Evolutionary conservation across 2,329 filamentous ascomycete species (phyloP), one percentile per base, ranked within the genome.

Genomic region (Diaporthe batatas): DNA sequence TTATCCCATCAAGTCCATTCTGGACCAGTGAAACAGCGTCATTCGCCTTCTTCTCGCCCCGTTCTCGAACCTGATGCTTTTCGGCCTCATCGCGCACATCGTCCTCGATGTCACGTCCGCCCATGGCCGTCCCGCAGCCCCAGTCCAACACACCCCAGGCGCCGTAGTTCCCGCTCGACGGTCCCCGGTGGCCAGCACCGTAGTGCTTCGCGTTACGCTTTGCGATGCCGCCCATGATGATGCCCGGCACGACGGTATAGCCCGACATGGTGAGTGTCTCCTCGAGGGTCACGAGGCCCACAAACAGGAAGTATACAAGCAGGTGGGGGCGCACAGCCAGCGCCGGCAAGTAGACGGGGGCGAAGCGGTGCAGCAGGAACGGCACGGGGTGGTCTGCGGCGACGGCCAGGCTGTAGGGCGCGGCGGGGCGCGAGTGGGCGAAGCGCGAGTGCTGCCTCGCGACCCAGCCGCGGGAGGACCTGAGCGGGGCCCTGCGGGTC

Each of bases 331-430:
- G 90, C 53, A 94, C 85, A n/a, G 88, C 76, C 25, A 91, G 82
- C 1, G 91, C 88, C 0, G 93, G 91, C 0, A 93, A 80, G 79
- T 93, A 93, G 8, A 90, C 81, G 0, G 93, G 92, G 1, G 93
- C 72, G 78, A 92, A 90, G 62, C 88, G 89, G 74, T 88, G 86
- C 1, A 94, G 81, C 8, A 94, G 82, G 62, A 92, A 88, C 1
- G 90, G 87, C 0, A 90, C 75, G 0, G 93, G 92, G 78, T 94
- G 91, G 80, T 94, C 92, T 73, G 92, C 90, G 74, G 90, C 88
- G 11, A 92, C 86, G 55, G 88, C 84, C 32, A 94, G 86, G 34
- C 91, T 88, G 80, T 89, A 92, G 0, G 87, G 86, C 0, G 91
- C 89, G 2, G 88, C 85, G 32, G 80, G 80, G 72, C 88, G 83